phyloP scores from a whole-genome alignment of 163 green algal genomes.

The Prototheca stagnorum region DNA sequence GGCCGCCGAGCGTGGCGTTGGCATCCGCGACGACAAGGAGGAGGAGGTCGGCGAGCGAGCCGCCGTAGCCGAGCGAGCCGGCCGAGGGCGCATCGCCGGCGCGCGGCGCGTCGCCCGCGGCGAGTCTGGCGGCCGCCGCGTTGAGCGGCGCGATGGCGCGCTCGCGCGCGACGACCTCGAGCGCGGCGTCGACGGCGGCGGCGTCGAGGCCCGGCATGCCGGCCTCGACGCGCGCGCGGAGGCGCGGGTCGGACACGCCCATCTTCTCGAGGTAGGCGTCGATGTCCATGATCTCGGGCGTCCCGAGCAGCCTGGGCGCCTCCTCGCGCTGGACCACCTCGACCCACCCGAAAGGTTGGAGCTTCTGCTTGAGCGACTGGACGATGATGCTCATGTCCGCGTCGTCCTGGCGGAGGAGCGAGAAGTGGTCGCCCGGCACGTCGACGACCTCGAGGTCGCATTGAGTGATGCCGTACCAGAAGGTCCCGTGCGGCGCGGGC shows the following conservation, averaged over 20 bases:
- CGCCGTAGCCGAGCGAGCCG: not conserved
- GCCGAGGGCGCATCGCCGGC: not conserved
- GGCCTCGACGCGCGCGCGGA: conserved; percentile 19
- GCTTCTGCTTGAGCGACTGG: conserved; percentile 41
- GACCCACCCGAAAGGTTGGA: conserved; percentile 55
- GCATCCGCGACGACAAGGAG: conserved; percentile 25
- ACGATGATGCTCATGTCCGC: conserved; percentile 52
- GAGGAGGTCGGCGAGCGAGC: not conserved
- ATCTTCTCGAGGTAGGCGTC: conserved; percentile 58
- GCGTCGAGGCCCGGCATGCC: conserved; percentile 12
- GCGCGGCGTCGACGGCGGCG: conserved; percentile 3
- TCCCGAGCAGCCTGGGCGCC: conserved; percentile 5
- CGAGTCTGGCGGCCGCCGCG: not conserved
- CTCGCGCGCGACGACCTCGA: not conserved
- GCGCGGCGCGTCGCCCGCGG: not conserved
- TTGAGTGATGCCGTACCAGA: conserved; percentile 38
- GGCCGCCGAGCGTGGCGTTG: conserved; percentile 11
- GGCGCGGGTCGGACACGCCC: conserved; percentile 36
- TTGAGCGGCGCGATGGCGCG: conserved; percentile 14
- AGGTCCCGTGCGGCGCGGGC: conserved; percentile 40
- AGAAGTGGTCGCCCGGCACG: conserved; percentile 73
- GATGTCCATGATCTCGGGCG: conserved; percentile 35
- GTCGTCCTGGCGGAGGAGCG: conserved; percentile 41
- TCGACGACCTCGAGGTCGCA: conserved; percentile 60
- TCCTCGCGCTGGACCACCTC: conserved; percentile 27